A percentile compares a stretch with the other conserved stretches of the same genome.
Evolutionary conservation across 306 rosid species (phyloP).

Genomic region (Acacia crassicarpa): DNA sequence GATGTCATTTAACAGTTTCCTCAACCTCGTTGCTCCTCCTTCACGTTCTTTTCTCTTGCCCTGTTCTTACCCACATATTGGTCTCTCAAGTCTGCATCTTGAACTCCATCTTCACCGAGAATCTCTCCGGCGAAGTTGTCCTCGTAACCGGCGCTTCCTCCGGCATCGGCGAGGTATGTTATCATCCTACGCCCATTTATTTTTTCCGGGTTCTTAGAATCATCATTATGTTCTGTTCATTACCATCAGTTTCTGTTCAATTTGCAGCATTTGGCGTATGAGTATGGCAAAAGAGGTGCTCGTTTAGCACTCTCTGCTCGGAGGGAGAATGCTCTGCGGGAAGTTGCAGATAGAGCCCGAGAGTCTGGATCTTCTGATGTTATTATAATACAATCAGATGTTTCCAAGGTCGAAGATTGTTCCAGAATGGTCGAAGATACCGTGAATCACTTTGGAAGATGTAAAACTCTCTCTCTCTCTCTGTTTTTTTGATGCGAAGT

Average conservation of each 20-base stretch:
- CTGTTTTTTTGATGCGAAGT: neutral
- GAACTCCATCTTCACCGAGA: slow-evolving; percentile 33
- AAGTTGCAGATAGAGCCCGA: slow-evolving; percentile 38
- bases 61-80: slow-evolving; percentile 43
- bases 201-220: neutral
- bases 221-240: neutral
- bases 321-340: slow-evolving; percentile 35
- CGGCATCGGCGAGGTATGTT: neutral
- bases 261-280: slow-evolving; percentile 53
- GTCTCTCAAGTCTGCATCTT: slow-evolving; percentile 34
- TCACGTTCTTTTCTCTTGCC: slow-evolving; percentile 49
- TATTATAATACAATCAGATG: slow-evolving; percentile 43
- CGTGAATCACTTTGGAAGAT: slow-evolving; percentile 36
- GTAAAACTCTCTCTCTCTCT: slow-evolving; percentile 10
- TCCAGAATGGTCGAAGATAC: slow-evolving; percentile 45
- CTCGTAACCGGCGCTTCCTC: slow-evolving; percentile 57
- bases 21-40: slow-evolving; percentile 45
- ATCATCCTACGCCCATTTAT: too few species aligned
- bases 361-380: slow-evolving; percentile 48
- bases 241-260: neutral
- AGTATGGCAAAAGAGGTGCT: slow-evolving; percentile 55
- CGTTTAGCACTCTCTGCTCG: slow-evolving; percentile 43
- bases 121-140: slow-evolving; percentile 43
- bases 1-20: slow-evolving; percentile 43
- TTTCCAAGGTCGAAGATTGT: slow-evolving; percentile 46